phyloP scores from a whole-genome alignment of 306 rosid species.

The Ceratonia siliqua region DNA sequence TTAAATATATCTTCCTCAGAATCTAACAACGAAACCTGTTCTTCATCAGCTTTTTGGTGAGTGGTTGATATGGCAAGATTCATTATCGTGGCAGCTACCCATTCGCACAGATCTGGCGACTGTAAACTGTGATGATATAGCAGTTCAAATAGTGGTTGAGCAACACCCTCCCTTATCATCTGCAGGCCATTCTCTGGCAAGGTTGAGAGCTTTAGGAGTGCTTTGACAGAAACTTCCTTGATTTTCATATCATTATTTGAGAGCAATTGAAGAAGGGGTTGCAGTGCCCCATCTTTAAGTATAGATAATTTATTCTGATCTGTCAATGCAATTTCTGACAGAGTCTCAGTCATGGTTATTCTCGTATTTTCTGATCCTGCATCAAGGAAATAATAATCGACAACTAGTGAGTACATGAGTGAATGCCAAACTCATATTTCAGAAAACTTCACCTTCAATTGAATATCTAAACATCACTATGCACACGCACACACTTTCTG shows the following conservation, averaged over 20 bases:
- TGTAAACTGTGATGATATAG: conserved; percentile 55
- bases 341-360: conserved; percentile 51
- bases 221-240: conserved; percentile 50
- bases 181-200: conserved; percentile 59
- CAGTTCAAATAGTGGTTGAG: conserved; percentile 52
- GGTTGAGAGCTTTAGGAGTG: conserved; percentile 54
- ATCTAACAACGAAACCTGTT: conserved; percentile 44
- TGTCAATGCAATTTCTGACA: conserved; percentile 56
- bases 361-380: conserved; percentile 50
- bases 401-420: not conserved
- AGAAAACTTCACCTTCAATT: not conserved
- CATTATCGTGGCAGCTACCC: conserved; percentile 58
- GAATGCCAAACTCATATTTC: conserved; percentile 14
- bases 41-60: conserved; percentile 43
- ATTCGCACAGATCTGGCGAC: conserved; percentile 46
- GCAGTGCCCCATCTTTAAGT: conserved; percentile 53
- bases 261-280: conserved; percentile 60
- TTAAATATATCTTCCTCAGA: conserved; percentile 61
- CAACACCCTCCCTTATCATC: conserved; percentile 60
- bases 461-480: too few species aligned
- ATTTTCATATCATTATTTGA: conserved; percentile 43
- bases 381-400: conserved; percentile 21
- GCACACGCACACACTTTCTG: too few species aligned
- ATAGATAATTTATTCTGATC: conserved; percentile 55
- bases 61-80: conserved; percentile 56